These are phyloP conservation scores for Salvia miltiorrhiza DNA, from an alignment of 257 asterid species.

Conservation along the genomic window DNA sequence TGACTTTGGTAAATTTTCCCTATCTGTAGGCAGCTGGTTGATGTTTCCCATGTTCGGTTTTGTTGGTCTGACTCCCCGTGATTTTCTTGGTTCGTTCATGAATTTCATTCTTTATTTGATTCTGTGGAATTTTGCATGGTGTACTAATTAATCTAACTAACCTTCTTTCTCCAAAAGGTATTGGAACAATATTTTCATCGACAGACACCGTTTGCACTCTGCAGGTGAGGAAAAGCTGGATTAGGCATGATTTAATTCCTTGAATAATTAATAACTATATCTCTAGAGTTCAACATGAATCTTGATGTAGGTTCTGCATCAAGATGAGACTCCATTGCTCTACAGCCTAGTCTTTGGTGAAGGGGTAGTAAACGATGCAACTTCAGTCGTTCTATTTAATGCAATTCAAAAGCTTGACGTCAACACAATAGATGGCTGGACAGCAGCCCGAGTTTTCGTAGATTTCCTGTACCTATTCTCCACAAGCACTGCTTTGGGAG, in stretches of 20 bases:
- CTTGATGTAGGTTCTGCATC: constrained; percentile 67
- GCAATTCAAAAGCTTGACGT: constrained; percentile 89
- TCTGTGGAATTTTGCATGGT: not conserved
- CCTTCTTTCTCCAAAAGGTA: constrained; percentile 35
- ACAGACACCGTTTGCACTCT: constrained; percentile 96
- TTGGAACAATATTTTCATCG: constrained; percentile 87
- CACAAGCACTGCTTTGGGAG: constrained; percentile 87
- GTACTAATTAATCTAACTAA: constrained; percentile 9
- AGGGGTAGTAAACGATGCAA: constrained; percentile 97
- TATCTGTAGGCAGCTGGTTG: constrained; percentile 61
- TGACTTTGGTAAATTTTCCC: not conserved
- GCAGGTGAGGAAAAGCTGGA: constrained; percentile 50
- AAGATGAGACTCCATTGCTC: constrained; percentile 89
- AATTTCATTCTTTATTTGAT: not conserved
- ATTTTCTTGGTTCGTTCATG: constrained; percentile 68
- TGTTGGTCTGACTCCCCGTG: constrained; percentile 55
- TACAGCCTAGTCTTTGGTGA: constrained; percentile 97
- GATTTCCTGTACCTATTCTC: constrained; percentile 84
- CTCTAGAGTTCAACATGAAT: constrained; percentile 2
- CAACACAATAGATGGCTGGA: constrained; percentile 54
- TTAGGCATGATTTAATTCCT: not conserved
- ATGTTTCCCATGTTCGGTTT: constrained; percentile 61
- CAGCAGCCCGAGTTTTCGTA: constrained; percentile 44
- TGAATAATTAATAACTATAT: constrained; percentile 5
- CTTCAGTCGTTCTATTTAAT: constrained; percentile 90